phyloP scores from a whole-genome alignment of 164 flowering plant genomes.

The Euptelea pleiosperma region DNA sequence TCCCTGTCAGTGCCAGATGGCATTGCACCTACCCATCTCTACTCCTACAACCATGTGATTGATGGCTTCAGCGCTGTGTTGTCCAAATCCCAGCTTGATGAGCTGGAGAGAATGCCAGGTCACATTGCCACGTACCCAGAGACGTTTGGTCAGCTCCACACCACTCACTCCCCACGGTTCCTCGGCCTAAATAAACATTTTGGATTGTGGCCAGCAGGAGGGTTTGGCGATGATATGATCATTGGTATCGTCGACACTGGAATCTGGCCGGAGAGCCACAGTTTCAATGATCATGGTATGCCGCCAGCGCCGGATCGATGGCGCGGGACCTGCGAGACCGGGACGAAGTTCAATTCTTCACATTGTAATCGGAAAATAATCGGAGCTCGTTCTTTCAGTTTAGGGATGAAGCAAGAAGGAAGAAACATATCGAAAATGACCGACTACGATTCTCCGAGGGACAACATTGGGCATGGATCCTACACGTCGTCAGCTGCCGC shows the following conservation, averaged over 20 bases:
- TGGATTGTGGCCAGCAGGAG: slow-evolving; percentile 12
- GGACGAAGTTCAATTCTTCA: slow-evolving; percentile 15
- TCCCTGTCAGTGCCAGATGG: slow-evolving; percentile 7
- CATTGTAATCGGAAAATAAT: slow-evolving; percentile 21
- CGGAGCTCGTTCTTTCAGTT: slow-evolving; percentile 19
- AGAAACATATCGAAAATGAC: not conserved
- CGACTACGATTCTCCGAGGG: slow-evolving; percentile 19
- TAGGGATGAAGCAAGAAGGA: not conserved
- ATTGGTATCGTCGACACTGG: slow-evolving; percentile 13
- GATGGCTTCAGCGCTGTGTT: slow-evolving; percentile 18
- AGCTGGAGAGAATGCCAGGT: slow-evolving; percentile 8
- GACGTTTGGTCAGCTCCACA: slow-evolving; percentile 5
- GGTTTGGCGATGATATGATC: slow-evolving; percentile 18
- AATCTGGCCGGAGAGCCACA: slow-evolving; percentile 15
- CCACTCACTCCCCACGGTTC: slow-evolving; percentile 18
- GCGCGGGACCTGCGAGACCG: slow-evolving; percentile 15
- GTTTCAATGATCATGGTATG: slow-evolving; percentile 13
- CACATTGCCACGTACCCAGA: slow-evolving; percentile 17
- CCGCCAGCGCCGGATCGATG: slow-evolving; percentile 8
- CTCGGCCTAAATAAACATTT: slow-evolving; percentile 6
- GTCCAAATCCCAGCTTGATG: slow-evolving; percentile 6
- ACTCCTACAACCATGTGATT: slow-evolving; percentile 19
- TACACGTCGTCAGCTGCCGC: slow-evolving; percentile 14
- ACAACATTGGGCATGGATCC: slow-evolving; percentile 9
- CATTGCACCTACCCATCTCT: slow-evolving; percentile 13